A percentile compares a stretch with the other conserved stretches of the same genome.
phyloP scores from a whole-genome alignment of 75 land plant genomes.

The Adiantum capillusveneris region DNA sequence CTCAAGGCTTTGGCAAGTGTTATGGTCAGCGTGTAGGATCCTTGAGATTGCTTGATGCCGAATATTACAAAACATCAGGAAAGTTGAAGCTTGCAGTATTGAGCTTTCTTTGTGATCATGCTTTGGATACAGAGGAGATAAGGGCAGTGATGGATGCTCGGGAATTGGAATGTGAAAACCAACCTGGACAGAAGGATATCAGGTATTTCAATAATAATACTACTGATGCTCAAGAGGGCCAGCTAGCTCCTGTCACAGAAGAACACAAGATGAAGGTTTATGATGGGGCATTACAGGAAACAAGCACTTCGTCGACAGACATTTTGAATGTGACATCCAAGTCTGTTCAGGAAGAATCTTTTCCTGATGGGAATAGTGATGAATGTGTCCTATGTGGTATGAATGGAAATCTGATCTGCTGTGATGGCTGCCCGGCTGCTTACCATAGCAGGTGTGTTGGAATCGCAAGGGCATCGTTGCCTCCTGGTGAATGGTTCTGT shows the following conservation, averaged over 20 bases:
- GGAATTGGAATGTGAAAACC: slow-evolving; percentile 6
- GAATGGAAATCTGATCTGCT: slow-evolving; percentile 92
- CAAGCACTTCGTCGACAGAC: slow-evolving; percentile 5
- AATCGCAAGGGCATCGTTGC: slow-evolving; percentile 49
- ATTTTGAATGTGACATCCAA: not conserved
- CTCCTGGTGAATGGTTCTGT: slow-evolving; percentile 95
- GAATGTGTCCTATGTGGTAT: slow-evolving; percentile 90
- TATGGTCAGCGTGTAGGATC: slow-evolving; percentile 28
- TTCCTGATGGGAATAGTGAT: slow-evolving; percentile 54
- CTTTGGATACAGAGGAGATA: slow-evolving; percentile 58
- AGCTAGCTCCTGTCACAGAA: no score
- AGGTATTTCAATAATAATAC: slow-evolving; percentile 9
- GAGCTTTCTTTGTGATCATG: slow-evolving; percentile 77
- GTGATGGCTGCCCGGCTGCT: slow-evolving; percentile 99
- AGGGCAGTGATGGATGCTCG: slow-evolving; percentile 66
- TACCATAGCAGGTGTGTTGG: slow-evolving; percentile 96
- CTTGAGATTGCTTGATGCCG: slow-evolving; percentile 36
- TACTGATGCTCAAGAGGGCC: not conserved
- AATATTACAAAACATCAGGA: slow-evolving; percentile 52
- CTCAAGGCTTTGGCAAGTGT: slow-evolving; percentile 29
- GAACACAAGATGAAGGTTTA: no score
- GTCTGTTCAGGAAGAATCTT: slow-evolving; percentile 1
- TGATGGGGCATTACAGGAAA: not conserved
- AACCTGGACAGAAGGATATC: slow-evolving; percentile 8
- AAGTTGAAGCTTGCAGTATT: slow-evolving; percentile 57